A percentile compares a stretch with the other conserved stretches of the same genome.
Evolutionary conservation across 2,329 filamentous ascomycete genomes (phyloP).

Genomic region (Myriosclerotinia duriaeana): DNA sequence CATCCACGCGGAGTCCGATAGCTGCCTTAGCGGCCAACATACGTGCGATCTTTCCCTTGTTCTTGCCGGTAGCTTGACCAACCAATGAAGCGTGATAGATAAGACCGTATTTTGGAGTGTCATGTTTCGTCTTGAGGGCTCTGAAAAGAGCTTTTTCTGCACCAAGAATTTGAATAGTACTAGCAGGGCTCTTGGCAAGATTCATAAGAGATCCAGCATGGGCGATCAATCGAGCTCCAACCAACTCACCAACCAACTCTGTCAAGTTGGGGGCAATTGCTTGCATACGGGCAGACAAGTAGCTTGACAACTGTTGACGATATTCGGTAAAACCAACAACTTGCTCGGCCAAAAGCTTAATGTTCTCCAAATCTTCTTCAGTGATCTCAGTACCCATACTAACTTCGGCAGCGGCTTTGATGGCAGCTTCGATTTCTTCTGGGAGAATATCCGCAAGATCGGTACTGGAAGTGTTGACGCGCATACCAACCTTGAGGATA

Average conservation of each 20-base stretch:
- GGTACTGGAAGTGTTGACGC: slow-evolving; percentile 70
- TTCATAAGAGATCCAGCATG: slow-evolving; percentile 93
- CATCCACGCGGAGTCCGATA: slow-evolving; percentile 89
- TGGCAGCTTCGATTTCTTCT: slow-evolving; percentile 86
- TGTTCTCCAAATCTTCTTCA: slow-evolving; percentile 88
- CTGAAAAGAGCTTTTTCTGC: slow-evolving; percentile 99
- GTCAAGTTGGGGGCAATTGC: slow-evolving; percentile 96
- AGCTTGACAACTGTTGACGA: slow-evolving; percentile 81
- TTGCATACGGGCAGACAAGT: slow-evolving; percentile 90
- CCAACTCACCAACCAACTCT: slow-evolving; percentile 85
- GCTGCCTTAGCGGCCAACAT: slow-evolving; percentile 93
- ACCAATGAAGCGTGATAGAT: slow-evolving; percentile 92
- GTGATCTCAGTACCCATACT: slow-evolving; percentile 99
- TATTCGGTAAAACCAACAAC: slow-evolving; percentile 91
- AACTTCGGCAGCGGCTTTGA: slow-evolving; percentile 93
- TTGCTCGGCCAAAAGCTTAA: slow-evolving; percentile 86
- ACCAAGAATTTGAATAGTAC: slow-evolving; percentile 95
- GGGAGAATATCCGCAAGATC: slow-evolving; percentile 90
- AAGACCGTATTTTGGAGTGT: slow-evolving; percentile 96
- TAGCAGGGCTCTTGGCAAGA: slow-evolving; percentile 90
- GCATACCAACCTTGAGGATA: slow-evolving; percentile 85
- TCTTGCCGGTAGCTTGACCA: slow-evolving; percentile 93
- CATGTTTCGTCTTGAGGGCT: slow-evolving; percentile 97
- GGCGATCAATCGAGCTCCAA: slow-evolving; percentile 91
- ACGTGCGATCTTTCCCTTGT: slow-evolving; percentile 99